Evolutionary conservation across 2,329 filamentous ascomycete genomes (phyloP).

Genomic region (Macrophomina tecta): DNA sequence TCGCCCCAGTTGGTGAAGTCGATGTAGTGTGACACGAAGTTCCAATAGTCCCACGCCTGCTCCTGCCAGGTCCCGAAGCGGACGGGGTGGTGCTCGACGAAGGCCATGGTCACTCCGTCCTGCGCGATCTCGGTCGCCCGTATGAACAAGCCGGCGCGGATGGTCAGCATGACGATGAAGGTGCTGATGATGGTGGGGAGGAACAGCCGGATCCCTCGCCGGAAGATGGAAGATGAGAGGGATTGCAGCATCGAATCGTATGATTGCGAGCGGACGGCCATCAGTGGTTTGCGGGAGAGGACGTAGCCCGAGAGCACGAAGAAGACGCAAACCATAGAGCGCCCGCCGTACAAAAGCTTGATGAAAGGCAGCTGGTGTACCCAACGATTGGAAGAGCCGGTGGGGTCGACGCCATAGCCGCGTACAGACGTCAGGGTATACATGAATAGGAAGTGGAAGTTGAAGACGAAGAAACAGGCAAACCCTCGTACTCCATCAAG

Average conservation of each 20-base stretch:
- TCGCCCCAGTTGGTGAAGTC: constrained; percentile 26
- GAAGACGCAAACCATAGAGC: constrained; percentile 62
- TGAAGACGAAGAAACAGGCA: constrained; percentile 67
- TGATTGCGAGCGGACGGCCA: constrained; percentile 51
- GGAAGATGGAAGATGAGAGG: constrained; percentile 57
- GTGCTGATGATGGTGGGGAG: constrained; percentile 62
- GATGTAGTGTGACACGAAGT: constrained; percentile 33
- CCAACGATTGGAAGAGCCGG: constrained; percentile 55
- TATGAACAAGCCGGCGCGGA: constrained; percentile 33
- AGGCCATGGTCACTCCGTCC: constrained; percentile 32
- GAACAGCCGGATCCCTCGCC: constrained; percentile 58
- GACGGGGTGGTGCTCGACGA: constrained; percentile 27
- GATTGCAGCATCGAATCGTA: constrained; percentile 48
- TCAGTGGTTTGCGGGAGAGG: constrained; percentile 55
- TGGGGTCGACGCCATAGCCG: constrained; percentile 54
- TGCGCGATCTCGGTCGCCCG: constrained; percentile 36
- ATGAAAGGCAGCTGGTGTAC: constrained; percentile 60
- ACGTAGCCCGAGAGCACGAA: constrained; percentile 62
- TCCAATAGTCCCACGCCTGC: constrained; percentile 39
- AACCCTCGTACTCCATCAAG: constrained; percentile 71
- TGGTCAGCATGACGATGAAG: constrained; percentile 44
- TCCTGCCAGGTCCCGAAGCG: constrained; percentile 35
- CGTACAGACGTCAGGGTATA: constrained; percentile 61
- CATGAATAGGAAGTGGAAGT: constrained; percentile 64
- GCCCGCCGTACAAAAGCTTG: constrained; percentile 64